These are phyloP conservation scores for Zygoascus hellenicus DNA, from an alignment of 1,139 yeast species.

Conservation along the genomic window DNA sequence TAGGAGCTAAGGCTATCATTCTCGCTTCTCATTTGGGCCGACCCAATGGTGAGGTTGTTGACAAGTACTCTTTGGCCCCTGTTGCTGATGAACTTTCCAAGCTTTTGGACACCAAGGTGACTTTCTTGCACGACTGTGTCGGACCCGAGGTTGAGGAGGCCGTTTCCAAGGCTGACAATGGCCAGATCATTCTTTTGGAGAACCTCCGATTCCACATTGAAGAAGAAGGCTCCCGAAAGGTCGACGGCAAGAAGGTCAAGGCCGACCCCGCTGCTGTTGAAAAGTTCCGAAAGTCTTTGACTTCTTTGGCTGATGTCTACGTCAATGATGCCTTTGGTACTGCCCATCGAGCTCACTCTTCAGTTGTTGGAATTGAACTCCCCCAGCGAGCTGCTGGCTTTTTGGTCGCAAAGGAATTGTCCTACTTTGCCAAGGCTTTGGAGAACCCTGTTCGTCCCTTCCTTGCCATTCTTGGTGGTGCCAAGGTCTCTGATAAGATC, in stretches of 20 bases:
- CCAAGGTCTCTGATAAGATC: constrained; percentile 96
- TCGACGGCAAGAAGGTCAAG: constrained; percentile 84
- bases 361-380: constrained; percentile 92
- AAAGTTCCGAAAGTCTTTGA: constrained; percentile 79
- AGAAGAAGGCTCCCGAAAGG: constrained; percentile 92
- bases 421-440: constrained; percentile 93
- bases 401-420: constrained; percentile 94
- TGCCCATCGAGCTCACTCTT: constrained; percentile 98
- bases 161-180: constrained; percentile 62
- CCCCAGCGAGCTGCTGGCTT: constrained; percentile 96
- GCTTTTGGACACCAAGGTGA: constrained; percentile 63
- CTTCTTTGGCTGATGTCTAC: constrained; percentile 89
- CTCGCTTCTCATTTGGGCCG: constrained; percentile 96
- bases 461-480: constrained; percentile 97
- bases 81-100: constrained; percentile 79
- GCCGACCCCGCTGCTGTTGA: constrained; percentile 78
- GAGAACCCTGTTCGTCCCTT: constrained; percentile 96
- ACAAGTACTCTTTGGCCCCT: constrained; percentile 85
- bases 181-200: constrained; percentile 78
- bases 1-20: constrained; percentile 77
- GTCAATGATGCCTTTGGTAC: constrained; percentile 98
- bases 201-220: constrained; percentile 94
- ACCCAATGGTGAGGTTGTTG: constrained; percentile 85
- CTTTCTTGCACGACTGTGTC: constrained; percentile 80
- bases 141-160: constrained; percentile 79